A percentile compares a stretch with the other conserved stretches of the same genome.
Evolutionary conservation across 106 monocot species (phyloP).

Genomic region (Dendrobium huoshanense): DNA sequence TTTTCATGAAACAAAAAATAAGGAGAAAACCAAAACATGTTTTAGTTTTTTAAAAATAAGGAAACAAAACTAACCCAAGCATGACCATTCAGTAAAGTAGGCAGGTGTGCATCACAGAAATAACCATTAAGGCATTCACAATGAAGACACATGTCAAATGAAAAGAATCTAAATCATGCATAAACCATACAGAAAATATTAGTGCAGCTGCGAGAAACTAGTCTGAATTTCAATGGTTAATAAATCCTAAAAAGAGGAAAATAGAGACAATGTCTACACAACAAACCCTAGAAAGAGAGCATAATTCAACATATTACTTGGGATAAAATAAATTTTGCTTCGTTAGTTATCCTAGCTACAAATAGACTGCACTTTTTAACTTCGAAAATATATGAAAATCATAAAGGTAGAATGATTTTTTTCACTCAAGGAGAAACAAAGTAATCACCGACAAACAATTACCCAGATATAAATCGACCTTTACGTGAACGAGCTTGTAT

Average conservation of each 20-base stretch:
- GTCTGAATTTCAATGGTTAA: neutral
- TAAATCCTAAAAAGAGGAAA: neutral
- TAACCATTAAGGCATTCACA: neutral
- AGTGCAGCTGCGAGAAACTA: neutral
- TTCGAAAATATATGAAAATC: neutral
- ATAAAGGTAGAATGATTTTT: neutral
- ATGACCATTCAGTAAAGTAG: neutral
- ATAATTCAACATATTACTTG: neutral
- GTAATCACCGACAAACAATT: slow-evolving; percentile 24
- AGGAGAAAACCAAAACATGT: neutral
- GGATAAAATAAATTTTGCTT: neutral
- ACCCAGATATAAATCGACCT: slow-evolving; percentile 99
- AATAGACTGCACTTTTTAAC: neutral
- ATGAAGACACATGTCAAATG: neutral
- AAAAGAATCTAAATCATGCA: neutral
- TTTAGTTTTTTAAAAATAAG: neutral
- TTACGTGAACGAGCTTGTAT: slow-evolving; percentile 92
- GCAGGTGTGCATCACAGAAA: neutral
- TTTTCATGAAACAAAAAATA: neutral
- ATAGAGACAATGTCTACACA: neutral
- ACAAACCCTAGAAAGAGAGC: neutral
- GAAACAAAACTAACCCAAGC: no score
- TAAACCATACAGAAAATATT: neutral
- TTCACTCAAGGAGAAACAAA: slow-evolving; percentile 8
- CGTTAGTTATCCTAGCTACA: neutral